These are phyloP conservation scores for Colletotrichum spaethianum DNA, from an alignment of 2,329 filamentous ascomycete genomes.

Conservation along the genomic window DNA sequence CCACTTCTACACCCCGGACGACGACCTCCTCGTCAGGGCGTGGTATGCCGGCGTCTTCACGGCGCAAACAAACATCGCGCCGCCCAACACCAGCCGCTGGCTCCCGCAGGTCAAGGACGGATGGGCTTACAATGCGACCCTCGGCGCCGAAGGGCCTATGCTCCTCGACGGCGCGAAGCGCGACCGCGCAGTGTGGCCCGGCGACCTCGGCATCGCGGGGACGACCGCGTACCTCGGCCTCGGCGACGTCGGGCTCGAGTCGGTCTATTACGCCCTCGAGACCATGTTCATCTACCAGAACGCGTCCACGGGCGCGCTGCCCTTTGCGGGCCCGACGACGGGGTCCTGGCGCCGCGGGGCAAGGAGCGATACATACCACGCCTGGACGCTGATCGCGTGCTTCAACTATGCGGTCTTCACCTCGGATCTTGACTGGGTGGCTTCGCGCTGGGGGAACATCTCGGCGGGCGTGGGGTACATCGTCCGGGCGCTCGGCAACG, in stretches of 20 bases:
- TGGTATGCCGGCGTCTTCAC: conserved; percentile 61
- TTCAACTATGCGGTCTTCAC: conserved; percentile 66
- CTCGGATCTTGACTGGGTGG: conserved; percentile 58
- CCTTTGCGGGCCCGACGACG: conserved; percentile 45
- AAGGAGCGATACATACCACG: conserved; percentile 47
- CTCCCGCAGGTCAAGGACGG: conserved; percentile 57
- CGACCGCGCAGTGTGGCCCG: conserved; percentile 70
- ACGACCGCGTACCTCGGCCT: conserved; percentile 65
- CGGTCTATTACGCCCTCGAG: conserved; percentile 62
- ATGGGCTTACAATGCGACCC: conserved; percentile 52
- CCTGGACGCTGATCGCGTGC: conserved; percentile 66
- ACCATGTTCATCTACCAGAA: conserved; percentile 57
- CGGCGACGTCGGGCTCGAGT: conserved; percentile 60
- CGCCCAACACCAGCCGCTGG: conserved; percentile 49
- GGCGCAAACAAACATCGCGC: conserved; percentile 49
- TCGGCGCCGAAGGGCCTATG: conserved; percentile 51
- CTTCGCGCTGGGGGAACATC: conserved; percentile 59
- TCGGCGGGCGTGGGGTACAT: conserved; percentile 48
- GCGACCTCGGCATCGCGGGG: conserved; percentile 69
- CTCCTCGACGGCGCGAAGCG: conserved; percentile 68
- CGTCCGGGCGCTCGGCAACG: conserved; percentile 35
- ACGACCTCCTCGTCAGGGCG: conserved; percentile 62
- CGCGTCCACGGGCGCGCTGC: conserved; percentile 42
- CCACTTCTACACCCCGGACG: conserved; percentile 58
- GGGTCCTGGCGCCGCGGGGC: conserved; percentile 41